Percentiles rank a stretch among this genome's conserved stretches.
phyloP scores from a whole-genome alignment of 1,139 yeast genomes.

The Geotrichum carabidarum region DNA sequence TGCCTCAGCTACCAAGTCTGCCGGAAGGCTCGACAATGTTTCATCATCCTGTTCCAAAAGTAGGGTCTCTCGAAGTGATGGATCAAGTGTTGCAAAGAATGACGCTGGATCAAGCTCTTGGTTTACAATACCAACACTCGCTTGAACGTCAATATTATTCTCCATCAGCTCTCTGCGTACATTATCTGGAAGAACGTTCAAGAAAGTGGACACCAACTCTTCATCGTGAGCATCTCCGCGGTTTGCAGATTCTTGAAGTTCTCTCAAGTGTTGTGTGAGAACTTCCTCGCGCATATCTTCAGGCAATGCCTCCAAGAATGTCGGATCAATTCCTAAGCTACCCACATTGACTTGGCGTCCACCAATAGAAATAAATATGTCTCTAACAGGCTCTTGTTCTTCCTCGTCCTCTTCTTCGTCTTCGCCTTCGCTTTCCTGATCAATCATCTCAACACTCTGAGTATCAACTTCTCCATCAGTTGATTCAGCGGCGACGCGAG shows the following conservation, averaged over 20 bases:
- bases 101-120: slow-evolving; percentile 32
- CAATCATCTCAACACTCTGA: slow-evolving; percentile 20
- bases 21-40: slow-evolving; percentile 33
- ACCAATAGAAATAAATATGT: slow-evolving; percentile 62
- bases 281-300: slow-evolving; percentile 93
- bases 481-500: slow-evolving; percentile 23
- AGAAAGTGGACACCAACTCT: slow-evolving; percentile 76
- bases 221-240: slow-evolving; percentile 45
- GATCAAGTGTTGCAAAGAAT: slow-evolving; percentile 37
- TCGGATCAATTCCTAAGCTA: slow-evolving; percentile 89
- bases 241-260: slow-evolving; percentile 37
- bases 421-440: slow-evolving; percentile 17
- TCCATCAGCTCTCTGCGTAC: slow-evolving; percentile 69
- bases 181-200: slow-evolving; percentile 73
- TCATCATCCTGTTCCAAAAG: slow-evolving; percentile 37
- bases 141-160: slow-evolving; percentile 48
- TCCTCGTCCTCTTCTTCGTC: slow-evolving; percentile 11
- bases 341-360: slow-evolving; percentile 79
- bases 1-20: slow-evolving; percentile 36
- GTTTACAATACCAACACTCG: slow-evolving; percentile 31
- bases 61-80: slow-evolving; percentile 36
- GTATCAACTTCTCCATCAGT: slow-evolving; percentile 19
- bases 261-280: slow-evolving; percentile 77
- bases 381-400: slow-evolving; percentile 13
- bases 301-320: slow-evolving; percentile 83